Conservation (phyloP, 768 basidiomycete species). For the Phanerochaete sordida region DNA sequence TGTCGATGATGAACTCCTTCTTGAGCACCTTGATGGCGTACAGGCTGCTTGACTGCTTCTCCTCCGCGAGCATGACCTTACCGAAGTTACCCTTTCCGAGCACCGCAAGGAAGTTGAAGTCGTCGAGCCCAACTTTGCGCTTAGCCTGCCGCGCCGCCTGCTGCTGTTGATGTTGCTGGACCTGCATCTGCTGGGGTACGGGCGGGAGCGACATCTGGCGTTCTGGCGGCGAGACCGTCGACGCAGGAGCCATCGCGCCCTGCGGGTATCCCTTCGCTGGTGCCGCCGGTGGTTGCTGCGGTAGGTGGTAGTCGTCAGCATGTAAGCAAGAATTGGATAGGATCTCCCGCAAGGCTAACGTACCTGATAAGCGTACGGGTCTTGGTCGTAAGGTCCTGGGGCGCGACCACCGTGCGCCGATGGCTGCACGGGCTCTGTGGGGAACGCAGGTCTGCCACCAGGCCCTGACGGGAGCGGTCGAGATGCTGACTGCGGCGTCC, state of each 20-base stretch:
- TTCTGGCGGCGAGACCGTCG: constrained; percentile 20
- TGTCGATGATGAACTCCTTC: constrained; percentile 99
- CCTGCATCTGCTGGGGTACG: constrained; percentile 20
- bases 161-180: constrained; percentile 30
- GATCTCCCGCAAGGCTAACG: constrained; percentile 2
- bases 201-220: constrained; percentile 23
- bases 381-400: constrained; percentile 36
- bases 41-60: constrained; percentile 84
- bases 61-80: constrained; percentile 99
- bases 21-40: constrained; percentile 99
- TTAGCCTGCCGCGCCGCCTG: constrained; percentile 44
- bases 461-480: constrained; percentile 43
- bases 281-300: background rate
- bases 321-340: background rate
- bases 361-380: constrained; percentile 37
- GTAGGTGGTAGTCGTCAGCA: background rate
- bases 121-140: constrained; percentile 93
- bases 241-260: constrained; percentile 6
- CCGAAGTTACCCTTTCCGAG: constrained; percentile 99
- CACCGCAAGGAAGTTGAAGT: constrained; percentile 98
- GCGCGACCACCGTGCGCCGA: constrained; percentile 24
- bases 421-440: constrained; percentile 34
- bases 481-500: constrained; percentile 26
- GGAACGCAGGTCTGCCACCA: constrained; percentile 41
- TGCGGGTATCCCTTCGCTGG: constrained; percentile 3